Evolutionary conservation across 2,329 filamentous ascomycete genomes (phyloP).

Genomic region (Raffaelea arxii): DNA sequence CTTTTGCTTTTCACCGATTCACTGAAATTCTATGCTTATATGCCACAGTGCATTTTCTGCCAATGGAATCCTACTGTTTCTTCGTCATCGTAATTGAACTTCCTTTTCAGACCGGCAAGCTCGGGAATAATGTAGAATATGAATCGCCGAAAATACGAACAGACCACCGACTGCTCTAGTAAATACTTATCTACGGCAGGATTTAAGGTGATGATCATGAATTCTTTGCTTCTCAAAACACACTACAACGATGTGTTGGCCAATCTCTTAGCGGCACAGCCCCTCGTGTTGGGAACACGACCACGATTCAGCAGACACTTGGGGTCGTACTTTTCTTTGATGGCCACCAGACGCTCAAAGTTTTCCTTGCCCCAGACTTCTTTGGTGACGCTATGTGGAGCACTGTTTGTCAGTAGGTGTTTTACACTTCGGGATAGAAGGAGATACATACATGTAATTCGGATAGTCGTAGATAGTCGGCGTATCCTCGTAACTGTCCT

Average conservation of each 20-base stretch:
- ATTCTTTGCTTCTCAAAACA: too few relatives aligned
- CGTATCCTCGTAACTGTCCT: background rate
- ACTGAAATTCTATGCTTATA: too few relatives aligned
- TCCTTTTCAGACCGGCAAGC: too few relatives aligned
- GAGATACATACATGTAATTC: conserved; percentile 1
- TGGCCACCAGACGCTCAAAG: conserved; percentile 1
- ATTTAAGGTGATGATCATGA: too few relatives aligned
- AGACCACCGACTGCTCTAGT: too few relatives aligned
- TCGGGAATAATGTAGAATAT: too few relatives aligned
- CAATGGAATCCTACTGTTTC: too few relatives aligned
- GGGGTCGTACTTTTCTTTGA: background rate
- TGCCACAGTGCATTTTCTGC: too few relatives aligned
- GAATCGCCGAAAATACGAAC: too few relatives aligned
- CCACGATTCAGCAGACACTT: conserved; percentile 1
- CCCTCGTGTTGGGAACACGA: background rate
- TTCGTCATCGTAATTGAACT: too few relatives aligned
- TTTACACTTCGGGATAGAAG: background rate
- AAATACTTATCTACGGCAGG: too few relatives aligned
- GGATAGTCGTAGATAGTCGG: conserved; percentile 2
- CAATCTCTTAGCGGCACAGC: background rate
- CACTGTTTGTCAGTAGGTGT: background rate
- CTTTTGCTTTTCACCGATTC: too few relatives aligned
- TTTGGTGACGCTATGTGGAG: background rate
- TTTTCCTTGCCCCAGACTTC: conserved; percentile 1
- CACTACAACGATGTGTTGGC: background rate